Evolutionary conservation across 176 grass and related monocot genomes (phyloP), one percentile per base, ranked within the genome.

Genomic region (Melocanna baccifera): DNA sequence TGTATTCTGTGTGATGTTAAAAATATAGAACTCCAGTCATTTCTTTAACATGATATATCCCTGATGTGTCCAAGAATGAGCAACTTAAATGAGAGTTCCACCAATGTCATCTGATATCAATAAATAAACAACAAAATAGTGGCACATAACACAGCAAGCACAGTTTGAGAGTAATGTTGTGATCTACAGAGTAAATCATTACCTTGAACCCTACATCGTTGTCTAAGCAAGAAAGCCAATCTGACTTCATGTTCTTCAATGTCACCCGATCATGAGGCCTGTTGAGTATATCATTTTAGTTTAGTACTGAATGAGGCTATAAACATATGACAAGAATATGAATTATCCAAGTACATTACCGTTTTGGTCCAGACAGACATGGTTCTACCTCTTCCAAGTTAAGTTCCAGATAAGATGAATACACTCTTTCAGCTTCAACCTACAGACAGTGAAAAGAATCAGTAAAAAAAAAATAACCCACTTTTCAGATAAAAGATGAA

Each of bases 121-220:
- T 42, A 66, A 56, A 62, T 81, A 72, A 83, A 53, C 19, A 36
- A 67, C 23, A 73, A 51, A 5, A 58, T 13, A 7, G 53, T 30
- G 73, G 66, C 46, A 65, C 46, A 76, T 71, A 28, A 64, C n/a
- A 76, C 3, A 45, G 34, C 7, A 72, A 53, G 8, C 16, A 20
- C 32, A 77, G 6, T 82, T 45, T 15, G 29, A 12, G 47, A 22
- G 14, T 28, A 12, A 28, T 30, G 40, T 8, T 48, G 22, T 11
- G 29, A 71, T 29, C 30, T 43, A 45, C 4, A 74, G 6, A 55
- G 30, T 2, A 37, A 59, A 67, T 61, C 26, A 46, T 68, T 90
- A 99, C 96, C 93, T 99, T 99, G 53, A 99, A 99, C 18, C 96
- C 96, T 71, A 99, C 96, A 83, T 99, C 79, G 3, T 57, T 99